Evolutionary conservation across 306 rosid genomes (phyloP), one percentile per base, ranked within the genome.

Genomic region (Vigna nakashimae): DNA sequence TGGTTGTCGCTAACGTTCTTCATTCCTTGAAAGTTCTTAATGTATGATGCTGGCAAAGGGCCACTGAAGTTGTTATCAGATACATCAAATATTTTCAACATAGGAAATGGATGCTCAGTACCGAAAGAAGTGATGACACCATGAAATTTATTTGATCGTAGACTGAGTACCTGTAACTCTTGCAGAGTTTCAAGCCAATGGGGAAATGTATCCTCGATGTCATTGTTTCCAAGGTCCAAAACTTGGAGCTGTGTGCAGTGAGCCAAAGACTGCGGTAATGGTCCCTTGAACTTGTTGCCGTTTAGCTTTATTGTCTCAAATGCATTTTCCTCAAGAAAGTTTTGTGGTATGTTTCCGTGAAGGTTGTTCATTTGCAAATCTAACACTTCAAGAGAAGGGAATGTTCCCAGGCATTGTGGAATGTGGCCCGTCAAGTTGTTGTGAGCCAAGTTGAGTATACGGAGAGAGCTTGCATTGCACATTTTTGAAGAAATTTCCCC

Each of bases 211-310:
- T 77, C 88, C 3, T 52, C 40, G 13, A 86, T 57, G 5, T 34
- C 30, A 46, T 84, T 89, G 2, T 73, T 46, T 30, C 83, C 89
- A 46, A 89, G 9, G 55, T 89, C 86, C 4, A 89, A 28, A 65
- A 89, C 71, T 69, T 83, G 43, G 1, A 87, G 68, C 0, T 0
- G 0, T 8, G 3, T 14, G 18, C 91, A 87, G 0, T 56, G 5
- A 0, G 36, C 20, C 80, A 87, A 71, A 28, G 83, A 74, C 0
- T 0, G 43, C 28, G 88, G 89, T 24, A 83, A 9, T 4, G 79
- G 48, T 40, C 93, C 89, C 24, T 79, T 59, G 24, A 85, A 16
- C 9, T 4, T 84, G 15, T 89, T 87, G 10, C 18, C 64, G 30
- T 81, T 77, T 1, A 87, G 77, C 46, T 73, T 73, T 45, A 80